Evolutionary conservation across 208 protist species (phyloP).

Genomic region (Naegleria lovaniensis): DNA sequence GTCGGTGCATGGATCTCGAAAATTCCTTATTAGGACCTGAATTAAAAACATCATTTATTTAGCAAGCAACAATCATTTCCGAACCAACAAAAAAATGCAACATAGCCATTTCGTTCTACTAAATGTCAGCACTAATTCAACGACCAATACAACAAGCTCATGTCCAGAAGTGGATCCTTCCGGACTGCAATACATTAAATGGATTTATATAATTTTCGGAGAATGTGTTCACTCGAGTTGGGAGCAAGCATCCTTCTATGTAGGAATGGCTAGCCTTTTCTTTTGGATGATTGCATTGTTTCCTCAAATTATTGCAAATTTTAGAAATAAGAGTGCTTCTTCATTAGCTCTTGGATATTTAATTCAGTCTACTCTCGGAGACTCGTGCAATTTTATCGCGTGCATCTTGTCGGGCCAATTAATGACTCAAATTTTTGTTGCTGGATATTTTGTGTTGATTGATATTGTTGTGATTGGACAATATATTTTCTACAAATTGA

Average conservation of each 20-base stretch:
- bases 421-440: background rate
- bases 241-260: constrained; percentile 13
- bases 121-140: background rate
- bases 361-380: background rate
- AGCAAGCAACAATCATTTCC: too few species aligned
- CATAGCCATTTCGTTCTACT: background rate
- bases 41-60: too few species aligned
- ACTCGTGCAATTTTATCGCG: background rate
- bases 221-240: background rate
- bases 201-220: background rate
- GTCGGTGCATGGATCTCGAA: too few species aligned
- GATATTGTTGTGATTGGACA: background rate
- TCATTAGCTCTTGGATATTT: background rate
- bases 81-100: background rate
- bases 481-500: background rate
- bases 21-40: too few species aligned
- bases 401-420: background rate
- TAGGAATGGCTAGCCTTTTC: background rate
- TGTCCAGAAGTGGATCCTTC: background rate
- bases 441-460: background rate
- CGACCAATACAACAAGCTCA: background rate
- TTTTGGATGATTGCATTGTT: background rate
- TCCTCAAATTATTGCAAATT: background rate
- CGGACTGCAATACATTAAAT: background rate
- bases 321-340: background rate